Percentiles rank a stretch among this genome's conserved stretches.
phyloP scores from a whole-genome alignment of 352 stramenopile genomes.

The Hyaloperonospora brassicae region DNA sequence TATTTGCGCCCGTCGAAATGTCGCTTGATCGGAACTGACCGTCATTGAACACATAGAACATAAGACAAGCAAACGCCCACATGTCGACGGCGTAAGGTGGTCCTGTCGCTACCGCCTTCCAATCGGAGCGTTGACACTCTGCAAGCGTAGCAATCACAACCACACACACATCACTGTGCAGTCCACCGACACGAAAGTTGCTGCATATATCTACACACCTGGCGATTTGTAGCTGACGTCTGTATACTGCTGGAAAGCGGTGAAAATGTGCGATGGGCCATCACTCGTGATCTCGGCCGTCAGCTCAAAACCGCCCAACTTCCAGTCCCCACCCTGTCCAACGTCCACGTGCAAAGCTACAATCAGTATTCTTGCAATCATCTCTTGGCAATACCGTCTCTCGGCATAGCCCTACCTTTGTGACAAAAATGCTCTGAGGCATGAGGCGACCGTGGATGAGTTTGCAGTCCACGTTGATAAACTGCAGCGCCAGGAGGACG shows the following conservation, averaged over 20 bases:
- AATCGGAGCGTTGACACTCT: slow-evolving; percentile 81
- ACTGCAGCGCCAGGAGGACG: slow-evolving; percentile 88
- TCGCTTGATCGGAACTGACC: slow-evolving; percentile 48
- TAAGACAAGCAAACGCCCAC: slow-evolving; percentile 66
- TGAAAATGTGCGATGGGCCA: slow-evolving; percentile 73
- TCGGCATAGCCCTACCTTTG: slow-evolving; percentile 38
- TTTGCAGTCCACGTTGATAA: slow-evolving; percentile 92
- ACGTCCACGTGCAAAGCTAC: not conserved
- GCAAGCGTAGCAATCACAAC: not conserved
- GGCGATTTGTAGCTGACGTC: slow-evolving; percentile 73
- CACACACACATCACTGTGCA: slow-evolving; percentile 11
- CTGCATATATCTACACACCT: slow-evolving; percentile 39
- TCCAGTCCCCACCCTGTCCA: slow-evolving; percentile 88
- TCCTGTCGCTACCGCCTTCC: slow-evolving; percentile 44
- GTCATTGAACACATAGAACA: slow-evolving; percentile 78
- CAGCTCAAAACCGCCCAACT: slow-evolving; percentile 90
- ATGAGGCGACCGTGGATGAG: slow-evolving; percentile 87
- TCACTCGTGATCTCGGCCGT: slow-evolving; percentile 80
- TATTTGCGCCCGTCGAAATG: slow-evolving; percentile 51
- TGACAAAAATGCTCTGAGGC: slow-evolving; percentile 91
- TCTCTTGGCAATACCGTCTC: no score
- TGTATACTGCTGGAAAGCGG: slow-evolving; percentile 75
- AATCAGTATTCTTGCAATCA: no score
- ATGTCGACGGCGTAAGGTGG: slow-evolving; percentile 61
- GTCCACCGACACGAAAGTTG: not conserved